Percentiles rank a stretch among this genome's conserved stretches.
phyloP scores from a whole-genome alignment of 2,329 filamentous ascomycete species.

The Ophiostoma sp. region DNA sequence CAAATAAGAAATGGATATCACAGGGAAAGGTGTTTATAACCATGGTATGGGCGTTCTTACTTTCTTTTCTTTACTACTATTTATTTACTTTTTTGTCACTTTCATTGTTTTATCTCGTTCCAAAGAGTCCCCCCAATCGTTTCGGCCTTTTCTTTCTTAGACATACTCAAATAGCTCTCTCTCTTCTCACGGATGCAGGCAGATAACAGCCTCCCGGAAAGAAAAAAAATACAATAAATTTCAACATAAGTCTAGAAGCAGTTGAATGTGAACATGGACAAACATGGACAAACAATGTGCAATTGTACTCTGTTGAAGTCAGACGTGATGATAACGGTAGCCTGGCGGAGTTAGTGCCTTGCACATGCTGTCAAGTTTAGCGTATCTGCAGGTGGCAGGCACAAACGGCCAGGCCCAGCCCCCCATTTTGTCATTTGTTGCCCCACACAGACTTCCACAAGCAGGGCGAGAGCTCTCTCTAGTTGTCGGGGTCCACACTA shows the following conservation, averaged over 20 bases:
- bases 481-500: slow-evolving; percentile 4
- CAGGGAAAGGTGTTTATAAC: not conserved
- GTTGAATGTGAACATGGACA: no score
- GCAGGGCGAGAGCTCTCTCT: not conserved
- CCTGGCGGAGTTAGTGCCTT: not conserved
- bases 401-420: not conserved
- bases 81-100: not conserved
- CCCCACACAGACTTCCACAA: not conserved
- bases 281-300: no score
- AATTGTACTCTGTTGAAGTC: no score
- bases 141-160: not conserved
- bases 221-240: not conserved
- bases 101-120: not conserved
- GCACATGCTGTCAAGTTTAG: not conserved
- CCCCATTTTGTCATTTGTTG: not conserved
- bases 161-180: not conserved
- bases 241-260: no score
- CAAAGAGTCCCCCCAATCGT: not conserved
- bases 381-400: not conserved
- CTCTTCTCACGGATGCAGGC: not conserved
- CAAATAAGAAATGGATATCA: not conserved
- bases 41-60: not conserved
- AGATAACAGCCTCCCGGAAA: not conserved
- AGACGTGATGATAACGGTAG: not conserved
- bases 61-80: not conserved